Evolutionary conservation across 345 rosid genomes (phyloP).

Genomic region (Ricinus communis): DNA sequence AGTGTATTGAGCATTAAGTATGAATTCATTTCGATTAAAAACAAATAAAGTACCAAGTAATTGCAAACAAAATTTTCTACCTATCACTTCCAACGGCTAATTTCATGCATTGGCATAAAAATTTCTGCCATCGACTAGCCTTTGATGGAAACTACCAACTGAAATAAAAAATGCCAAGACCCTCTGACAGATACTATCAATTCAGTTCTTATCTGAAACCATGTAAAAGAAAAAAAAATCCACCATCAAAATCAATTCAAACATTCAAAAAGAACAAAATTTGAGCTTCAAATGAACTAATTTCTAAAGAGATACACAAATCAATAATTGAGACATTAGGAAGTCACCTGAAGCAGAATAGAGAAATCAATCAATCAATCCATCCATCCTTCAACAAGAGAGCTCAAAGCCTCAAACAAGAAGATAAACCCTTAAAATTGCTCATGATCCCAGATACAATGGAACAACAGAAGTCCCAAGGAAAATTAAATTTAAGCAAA

Average conservation of each 20-base stretch:
- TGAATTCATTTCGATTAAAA: not conserved
- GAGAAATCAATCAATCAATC: not conserved
- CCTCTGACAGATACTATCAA: not conserved
- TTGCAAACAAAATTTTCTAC: not conserved
- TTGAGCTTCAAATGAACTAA: not conserved
- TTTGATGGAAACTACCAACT: not conserved
- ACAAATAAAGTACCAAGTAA: not conserved
- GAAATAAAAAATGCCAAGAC: not conserved
- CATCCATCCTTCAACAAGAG: slow-evolving; percentile 2
- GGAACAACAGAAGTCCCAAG: not conserved
- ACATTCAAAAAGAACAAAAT: not conserved
- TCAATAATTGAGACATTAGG: no score
- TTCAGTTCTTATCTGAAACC: not conserved
- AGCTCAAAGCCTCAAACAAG: slow-evolving; percentile 14
- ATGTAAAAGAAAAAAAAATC: not conserved
- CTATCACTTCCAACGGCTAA: not conserved
- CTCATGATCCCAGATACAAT: not conserved
- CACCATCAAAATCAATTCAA: not conserved
- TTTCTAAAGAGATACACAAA: not conserved
- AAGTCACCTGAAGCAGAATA: slow-evolving; percentile 17
- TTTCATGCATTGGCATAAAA: not conserved
- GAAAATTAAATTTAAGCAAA: not conserved
- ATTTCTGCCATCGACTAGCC: not conserved
- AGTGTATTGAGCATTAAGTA: not conserved
- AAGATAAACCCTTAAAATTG: not conserved